These are phyloP conservation scores for Tetragonia tetragonoides DNA, from an alignment of 148 eudicot genomes.

Conservation along the genomic window DNA sequence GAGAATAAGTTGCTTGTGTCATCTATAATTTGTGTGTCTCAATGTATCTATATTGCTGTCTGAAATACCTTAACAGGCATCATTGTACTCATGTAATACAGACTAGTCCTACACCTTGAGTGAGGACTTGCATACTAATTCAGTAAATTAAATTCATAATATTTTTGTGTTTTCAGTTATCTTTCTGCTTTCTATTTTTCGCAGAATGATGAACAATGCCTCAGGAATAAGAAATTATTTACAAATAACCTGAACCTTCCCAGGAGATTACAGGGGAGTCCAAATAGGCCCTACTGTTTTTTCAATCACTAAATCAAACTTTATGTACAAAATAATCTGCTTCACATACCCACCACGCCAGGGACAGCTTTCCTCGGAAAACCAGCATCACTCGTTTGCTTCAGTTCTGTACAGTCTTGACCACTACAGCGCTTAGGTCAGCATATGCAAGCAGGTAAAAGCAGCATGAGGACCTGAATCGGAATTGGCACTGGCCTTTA, in stretches of 20 bases:
- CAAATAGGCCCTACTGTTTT: background rate
- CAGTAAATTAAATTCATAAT: background rate
- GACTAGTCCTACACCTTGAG: background rate
- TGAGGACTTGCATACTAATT: background rate
- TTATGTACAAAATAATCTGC: background rate
- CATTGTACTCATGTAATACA: background rate
- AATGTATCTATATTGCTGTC: background rate
- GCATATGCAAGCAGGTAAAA: no score
- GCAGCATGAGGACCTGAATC: no score
- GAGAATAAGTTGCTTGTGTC: background rate
- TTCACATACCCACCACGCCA: no score
- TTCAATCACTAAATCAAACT: background rate
- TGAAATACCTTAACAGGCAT: background rate
- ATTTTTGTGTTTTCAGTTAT: background rate
- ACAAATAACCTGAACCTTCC: background rate
- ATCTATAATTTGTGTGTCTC: background rate
- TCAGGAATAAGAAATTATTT: background rate
- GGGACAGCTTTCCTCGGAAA: no score
- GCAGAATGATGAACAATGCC: background rate
- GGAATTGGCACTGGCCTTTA: no score
- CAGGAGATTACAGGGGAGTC: background rate
- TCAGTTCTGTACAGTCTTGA: no score
- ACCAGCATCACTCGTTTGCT: no score
- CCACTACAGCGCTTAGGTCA: no score
- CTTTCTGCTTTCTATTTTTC: background rate